Evolutionary conservation across 75 land plant genomes (phyloP).

Genomic region (Picea glauca): DNA sequence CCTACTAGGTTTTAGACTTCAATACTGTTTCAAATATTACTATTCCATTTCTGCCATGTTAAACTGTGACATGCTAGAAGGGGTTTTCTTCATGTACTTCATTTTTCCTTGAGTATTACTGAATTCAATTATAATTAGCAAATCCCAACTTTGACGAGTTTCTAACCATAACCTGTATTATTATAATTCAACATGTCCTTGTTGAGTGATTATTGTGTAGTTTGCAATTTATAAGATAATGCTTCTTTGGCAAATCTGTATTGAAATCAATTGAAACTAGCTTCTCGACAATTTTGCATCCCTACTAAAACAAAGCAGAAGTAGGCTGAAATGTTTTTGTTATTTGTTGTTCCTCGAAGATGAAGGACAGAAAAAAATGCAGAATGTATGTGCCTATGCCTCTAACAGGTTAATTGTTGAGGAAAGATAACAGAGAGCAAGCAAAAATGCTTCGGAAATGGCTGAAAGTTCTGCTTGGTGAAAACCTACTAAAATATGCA

Average conservation of each 20-base stretch:
- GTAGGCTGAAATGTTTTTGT: background rate
- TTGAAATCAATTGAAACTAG: background rate
- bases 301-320: background rate
- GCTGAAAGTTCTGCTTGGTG: too few species aligned
- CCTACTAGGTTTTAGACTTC: background rate
- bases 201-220: background rate
- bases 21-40: background rate
- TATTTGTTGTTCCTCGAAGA: background rate
- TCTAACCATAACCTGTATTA: background rate
- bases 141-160: background rate
- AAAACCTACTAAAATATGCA: too few species aligned
- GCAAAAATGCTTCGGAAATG: too few species aligned
- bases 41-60: background rate
- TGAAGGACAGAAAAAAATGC: background rate
- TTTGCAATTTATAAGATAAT: background rate
- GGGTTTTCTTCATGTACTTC: background rate
- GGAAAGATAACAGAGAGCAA: background rate
- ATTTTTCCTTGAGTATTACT: background rate
- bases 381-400: background rate
- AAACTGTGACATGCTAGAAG: background rate
- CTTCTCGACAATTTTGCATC: background rate
- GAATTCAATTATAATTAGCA: background rate
- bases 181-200: background rate
- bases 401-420: background rate
- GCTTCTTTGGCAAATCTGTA: background rate